Base-by-base conservation (phyloP, 768 basidiomycete genomes). In the Boletus pseudopeckii region DNA sequence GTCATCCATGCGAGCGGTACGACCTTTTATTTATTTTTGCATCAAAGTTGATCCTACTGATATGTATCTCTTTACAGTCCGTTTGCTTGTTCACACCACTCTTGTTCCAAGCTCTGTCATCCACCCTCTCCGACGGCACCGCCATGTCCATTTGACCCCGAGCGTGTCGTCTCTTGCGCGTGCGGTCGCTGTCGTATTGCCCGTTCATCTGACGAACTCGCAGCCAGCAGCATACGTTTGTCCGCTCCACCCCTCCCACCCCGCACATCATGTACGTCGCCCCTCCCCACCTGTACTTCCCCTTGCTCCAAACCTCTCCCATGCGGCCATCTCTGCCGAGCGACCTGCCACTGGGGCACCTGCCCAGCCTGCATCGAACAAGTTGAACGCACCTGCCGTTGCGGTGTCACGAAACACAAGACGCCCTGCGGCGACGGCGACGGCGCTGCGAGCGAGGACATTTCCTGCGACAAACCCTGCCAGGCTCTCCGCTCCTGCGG, bases 401-500 rank as follows among this genome's bases (percentile, higher is more conserved):
- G 97, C 56, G 95, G 94, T 0, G 75, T 81, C 17, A 86, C 84
- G 3, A 85, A 75, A 5, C 74, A 69, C 14, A 68, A 74, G 4
- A 63, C 81, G 0, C 69, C 62, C 2, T 98, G 95, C 66, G 51
- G 64, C 9, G 44, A 68, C 4, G 55, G 55, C 1, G 68, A 70
- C 1, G 73, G 64, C 2, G 62, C 56, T 5, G 75, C 76, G 49
- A 72, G 68, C 2, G 88, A 90, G 48, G 87, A 91, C 52, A 78
- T 94, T 39, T 69, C 88, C 1, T 98, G 97, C 69, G 87, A 92
- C 52, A 80, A 82, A 32, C 81, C 85, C 1, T 99, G 97, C 65
- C 72, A 74, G 18, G 89, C 86, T 0, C 73, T 92, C 10, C 82
- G 93, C 15, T 79, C 82, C 8, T 98, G 97, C 65, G 92, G 95